Evolutionary conservation across 169 alveolate genomes (phyloP).

Genomic region (Babesia divergens): DNA sequence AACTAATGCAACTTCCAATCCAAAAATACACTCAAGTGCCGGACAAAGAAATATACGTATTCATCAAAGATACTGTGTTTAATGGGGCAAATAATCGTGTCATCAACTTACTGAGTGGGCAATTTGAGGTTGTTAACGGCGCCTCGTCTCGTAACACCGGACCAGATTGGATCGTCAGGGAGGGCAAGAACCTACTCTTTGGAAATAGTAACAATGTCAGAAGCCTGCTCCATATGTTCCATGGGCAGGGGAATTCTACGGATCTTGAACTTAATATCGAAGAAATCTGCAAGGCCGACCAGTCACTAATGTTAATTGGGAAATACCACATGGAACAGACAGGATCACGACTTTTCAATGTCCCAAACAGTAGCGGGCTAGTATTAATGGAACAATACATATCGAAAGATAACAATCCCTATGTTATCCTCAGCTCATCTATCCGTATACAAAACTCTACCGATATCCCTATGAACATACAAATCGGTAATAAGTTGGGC

Average conservation of each 20-base stretch:
- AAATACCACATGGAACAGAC: conserved; percentile 38
- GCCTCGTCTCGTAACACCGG: background rate
- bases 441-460: conserved; percentile 54
- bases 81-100: background rate
- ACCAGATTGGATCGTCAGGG: conserved; percentile 1
- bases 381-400: conserved; percentile 30
- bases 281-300: background rate
- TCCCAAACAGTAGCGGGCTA: conserved; percentile 31
- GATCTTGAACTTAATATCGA: background rate
- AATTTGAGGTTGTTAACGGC: background rate
- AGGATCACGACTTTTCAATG: conserved; percentile 18
- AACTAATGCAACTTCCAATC: conserved; percentile 10
- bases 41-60: conserved; percentile 22
- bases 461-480: conserved; percentile 19
- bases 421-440: conserved; percentile 35
- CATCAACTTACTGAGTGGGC: background rate
- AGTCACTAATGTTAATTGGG: conserved; percentile 13
- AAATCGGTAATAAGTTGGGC: conserved; percentile 5
- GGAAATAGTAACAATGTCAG: conserved; percentile 61
- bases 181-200: conserved; percentile 33
- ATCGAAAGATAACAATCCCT: background rate
- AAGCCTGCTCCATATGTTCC: background rate
- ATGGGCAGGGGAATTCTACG: background rate
- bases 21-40: background rate
- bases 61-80: background rate